Evolutionary conservation across 441 rosid species (phyloP).

Genomic region (Metrosideros polymorpha): DNA sequence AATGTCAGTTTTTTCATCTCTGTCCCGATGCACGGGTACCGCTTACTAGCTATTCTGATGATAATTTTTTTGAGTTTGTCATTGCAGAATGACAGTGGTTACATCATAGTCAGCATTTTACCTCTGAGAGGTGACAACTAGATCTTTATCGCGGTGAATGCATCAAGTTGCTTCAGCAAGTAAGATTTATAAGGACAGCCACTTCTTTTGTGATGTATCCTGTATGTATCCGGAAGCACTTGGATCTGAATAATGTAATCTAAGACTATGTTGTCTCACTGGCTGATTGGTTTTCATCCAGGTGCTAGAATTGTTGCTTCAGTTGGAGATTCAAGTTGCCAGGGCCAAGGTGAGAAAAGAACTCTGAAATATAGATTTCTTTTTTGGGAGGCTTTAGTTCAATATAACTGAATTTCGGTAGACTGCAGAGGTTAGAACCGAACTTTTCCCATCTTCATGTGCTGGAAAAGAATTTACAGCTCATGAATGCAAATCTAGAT

Average conservation of each 20-base stretch:
- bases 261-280: background rate
- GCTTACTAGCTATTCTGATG: background rate
- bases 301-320: background rate
- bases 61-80: background rate
- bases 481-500: background rate
- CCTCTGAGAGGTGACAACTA: background rate
- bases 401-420: background rate
- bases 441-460: background rate
- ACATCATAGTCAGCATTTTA: background rate
- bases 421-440: background rate
- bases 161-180: background rate
- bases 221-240: background rate
- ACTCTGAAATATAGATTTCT: background rate
- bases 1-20: background rate
- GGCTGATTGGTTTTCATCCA: background rate
- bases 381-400: background rate
- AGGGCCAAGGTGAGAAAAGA: background rate
- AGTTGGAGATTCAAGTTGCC: background rate
- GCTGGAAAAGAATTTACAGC: background rate
- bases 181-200: rapidly evolving
- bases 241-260: background rate
- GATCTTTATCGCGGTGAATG: background rate
- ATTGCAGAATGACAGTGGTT: background rate
- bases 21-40: background rate
- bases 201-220: background rate